Evolutionary conservation across 2,329 filamentous ascomycete species (phyloP).

Genomic region (Ophiognomonia clavigignenti-juglandacearum): DNA sequence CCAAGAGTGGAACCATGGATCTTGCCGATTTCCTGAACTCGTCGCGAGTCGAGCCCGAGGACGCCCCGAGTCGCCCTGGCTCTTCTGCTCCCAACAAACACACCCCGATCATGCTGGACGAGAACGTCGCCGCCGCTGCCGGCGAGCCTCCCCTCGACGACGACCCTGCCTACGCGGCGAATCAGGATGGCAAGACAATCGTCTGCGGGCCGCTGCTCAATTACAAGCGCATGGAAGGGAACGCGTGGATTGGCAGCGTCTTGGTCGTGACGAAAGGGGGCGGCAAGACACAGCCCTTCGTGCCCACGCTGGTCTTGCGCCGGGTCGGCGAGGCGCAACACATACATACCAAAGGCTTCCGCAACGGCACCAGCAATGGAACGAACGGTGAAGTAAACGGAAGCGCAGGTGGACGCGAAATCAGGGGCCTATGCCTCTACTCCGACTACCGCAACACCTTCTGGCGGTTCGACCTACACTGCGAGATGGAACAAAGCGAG

Average conservation of each 20-base stretch:
- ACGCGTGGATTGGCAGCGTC: slow-evolving; percentile 78
- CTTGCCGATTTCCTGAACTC: slow-evolving; percentile 54
- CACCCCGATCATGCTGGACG: slow-evolving; percentile 46
- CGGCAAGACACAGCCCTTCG: slow-evolving; percentile 49
- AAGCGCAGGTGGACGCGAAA: slow-evolving; percentile 21
- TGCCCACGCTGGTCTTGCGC: slow-evolving; percentile 55
- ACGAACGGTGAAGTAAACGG: slow-evolving; percentile 18
- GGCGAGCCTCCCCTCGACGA: slow-evolving; percentile 4
- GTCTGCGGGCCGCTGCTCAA: slow-evolving; percentile 72
- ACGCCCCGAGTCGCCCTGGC: slow-evolving; percentile 13
- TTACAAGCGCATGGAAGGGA: slow-evolving; percentile 67
- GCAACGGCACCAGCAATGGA: slow-evolving; percentile 26
- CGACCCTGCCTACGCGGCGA: slow-evolving; percentile 17
- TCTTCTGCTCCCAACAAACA: slow-evolving; percentile 24
- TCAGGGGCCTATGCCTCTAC: slow-evolving; percentile 59
- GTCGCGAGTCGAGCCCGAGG: slow-evolving; percentile 42
- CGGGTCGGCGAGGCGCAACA: slow-evolving; percentile 27
- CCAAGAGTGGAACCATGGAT: slow-evolving; percentile 41
- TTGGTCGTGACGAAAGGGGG: slow-evolving; percentile 76
- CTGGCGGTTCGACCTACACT: slow-evolving; percentile 81
- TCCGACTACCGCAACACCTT: slow-evolving; percentile 71
- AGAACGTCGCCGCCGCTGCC: slow-evolving; percentile 28
- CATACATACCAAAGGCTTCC: slow-evolving; percentile 17
- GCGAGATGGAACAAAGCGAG: slow-evolving; percentile 69
- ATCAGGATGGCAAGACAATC: slow-evolving; percentile 52